Evolutionary conservation across 495 filamentous ascomycete genomes (phyloP), one percentile per base, ranked within the genome.

Genomic region (Pseudoneurospora amorphoporcata): DNA sequence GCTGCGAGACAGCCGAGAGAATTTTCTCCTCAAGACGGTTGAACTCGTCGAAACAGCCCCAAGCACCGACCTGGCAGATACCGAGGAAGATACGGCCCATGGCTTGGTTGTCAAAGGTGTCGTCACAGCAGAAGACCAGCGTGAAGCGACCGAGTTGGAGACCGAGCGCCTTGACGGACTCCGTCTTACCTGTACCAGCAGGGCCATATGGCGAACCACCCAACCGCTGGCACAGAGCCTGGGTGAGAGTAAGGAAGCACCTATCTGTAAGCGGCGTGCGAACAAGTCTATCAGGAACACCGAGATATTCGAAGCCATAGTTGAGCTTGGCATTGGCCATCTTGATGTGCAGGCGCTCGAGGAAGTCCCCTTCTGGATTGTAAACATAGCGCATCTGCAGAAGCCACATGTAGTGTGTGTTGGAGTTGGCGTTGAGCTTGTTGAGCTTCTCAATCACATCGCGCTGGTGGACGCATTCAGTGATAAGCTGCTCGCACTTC

Each of bases 11-110:
- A 40, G 95, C 95, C 35, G 96, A 98, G 71, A 99, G 81, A 73
- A 99, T 99, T 71, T 94, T 88, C 83, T 99, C 95, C 76, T 99
- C 95, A 17, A 99, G 83, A 86, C 95, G 91, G 80, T 99, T 99
- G 86, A 99, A 99, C 82, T 99, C 95, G 78, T 99, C 95, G 80
- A 99, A 99, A 82, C 95, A 99, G 79, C 95, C 95, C 95, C 95
- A 99, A 16, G 95, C 95, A 78, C 95, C 95, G 72, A 99, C 95
- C 81, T 98, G 96, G 79, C 96, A 99, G 73, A 99, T 97, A 86
- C 95, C 95, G 39, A 99, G 88, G 86, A 99, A 98, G 77, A 99
- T 99, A 73, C 95, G 92, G 6, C 95, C 95, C 95, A 99, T 99
- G 41, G 95, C 95, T 79, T 99, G 95, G 85, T 97, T 98, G 82